Evolutionary conservation across 306 rosid species (phyloP).

Genomic region (Datisca glomerata): DNA sequence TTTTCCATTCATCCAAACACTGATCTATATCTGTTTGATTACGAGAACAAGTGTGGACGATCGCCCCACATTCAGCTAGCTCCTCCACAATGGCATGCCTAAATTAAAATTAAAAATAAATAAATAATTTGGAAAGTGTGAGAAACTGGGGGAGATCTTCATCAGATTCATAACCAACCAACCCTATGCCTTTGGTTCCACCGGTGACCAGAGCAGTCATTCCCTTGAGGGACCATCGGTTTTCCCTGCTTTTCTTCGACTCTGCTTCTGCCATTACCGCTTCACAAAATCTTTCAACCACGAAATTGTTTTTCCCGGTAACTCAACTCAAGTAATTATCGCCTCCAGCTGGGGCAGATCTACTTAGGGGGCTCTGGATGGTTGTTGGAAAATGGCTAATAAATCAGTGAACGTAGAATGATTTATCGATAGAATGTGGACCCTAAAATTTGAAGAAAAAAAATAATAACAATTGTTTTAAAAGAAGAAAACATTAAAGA

Average conservation of each 20-base stretch:
- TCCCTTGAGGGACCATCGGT: slow-evolving; percentile 44
- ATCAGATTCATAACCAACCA: not conserved
- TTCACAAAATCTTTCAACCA: too few relatives aligned
- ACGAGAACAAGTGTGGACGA: slow-evolving; percentile 31
- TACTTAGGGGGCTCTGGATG: too few relatives aligned
- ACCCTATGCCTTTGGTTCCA: slow-evolving; percentile 45
- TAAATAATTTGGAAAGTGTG: not conserved
- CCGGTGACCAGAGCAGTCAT: slow-evolving; percentile 42
- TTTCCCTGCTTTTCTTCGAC: slow-evolving; percentile 4
- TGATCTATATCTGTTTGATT: slow-evolving; percentile 18
- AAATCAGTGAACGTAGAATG: too few relatives aligned
- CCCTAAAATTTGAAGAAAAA: too few relatives aligned
- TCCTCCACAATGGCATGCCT: slow-evolving; percentile 42
- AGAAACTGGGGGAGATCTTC: not conserved
- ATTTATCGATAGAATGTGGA: too few relatives aligned
- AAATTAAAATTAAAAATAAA: not conserved
- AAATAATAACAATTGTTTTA: too few relatives aligned
- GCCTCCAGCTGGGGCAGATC: too few relatives aligned
- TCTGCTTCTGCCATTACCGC: slow-evolving; percentile 12
- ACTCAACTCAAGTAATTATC: too few relatives aligned
- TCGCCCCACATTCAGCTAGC: slow-evolving; percentile 32
- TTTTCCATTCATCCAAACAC: slow-evolving; percentile 25
- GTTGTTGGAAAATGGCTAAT: too few relatives aligned
- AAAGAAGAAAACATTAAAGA: too few relatives aligned
- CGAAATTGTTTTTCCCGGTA: too few relatives aligned